These are phyloP conservation scores for Krasilnikovozyma curviuscula DNA, from an alignment of 768 basidiomycete genomes.

Conservation along the genomic window DNA sequence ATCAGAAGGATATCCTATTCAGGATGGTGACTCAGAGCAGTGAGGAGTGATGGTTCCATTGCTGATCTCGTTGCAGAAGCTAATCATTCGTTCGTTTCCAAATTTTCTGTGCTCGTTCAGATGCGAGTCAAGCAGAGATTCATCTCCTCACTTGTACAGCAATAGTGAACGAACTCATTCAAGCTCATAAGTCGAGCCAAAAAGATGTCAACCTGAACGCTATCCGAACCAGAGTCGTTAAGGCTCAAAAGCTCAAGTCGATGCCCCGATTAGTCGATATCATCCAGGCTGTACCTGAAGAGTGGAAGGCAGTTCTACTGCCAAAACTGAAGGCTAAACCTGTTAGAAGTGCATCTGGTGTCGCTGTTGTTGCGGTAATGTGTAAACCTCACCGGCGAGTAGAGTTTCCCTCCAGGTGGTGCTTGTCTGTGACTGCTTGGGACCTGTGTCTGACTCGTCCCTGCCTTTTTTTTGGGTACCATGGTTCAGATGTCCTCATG, in stretches of 20 bases:
- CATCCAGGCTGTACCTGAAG: conserved; percentile 93
- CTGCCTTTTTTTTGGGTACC: no score
- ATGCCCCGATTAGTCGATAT: conserved; percentile 91
- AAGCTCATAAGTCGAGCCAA: conserved; percentile 13
- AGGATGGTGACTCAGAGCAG: no score
- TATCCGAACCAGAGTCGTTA: conserved; percentile 67
- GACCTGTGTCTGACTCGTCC: no score
- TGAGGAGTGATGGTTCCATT: no score
- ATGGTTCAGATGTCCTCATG: conserved; percentile 98
- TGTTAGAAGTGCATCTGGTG: conserved; percentile 89
- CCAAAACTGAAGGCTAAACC: conserved; percentile 83
- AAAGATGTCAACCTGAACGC: conserved; percentile 60
- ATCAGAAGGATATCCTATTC: no score
- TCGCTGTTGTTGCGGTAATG: conserved; percentile 99
- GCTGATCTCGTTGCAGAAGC: no score
- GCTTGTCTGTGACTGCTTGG: no score
- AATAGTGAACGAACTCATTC: conserved; percentile 83
- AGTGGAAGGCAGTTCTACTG: conserved; percentile 76
- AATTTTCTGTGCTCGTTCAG: no score
- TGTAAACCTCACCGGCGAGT: conserved; percentile 98
- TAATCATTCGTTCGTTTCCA: no score
- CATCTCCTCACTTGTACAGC: conserved; percentile 80
- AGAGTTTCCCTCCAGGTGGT: no score
- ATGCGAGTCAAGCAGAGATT: conserved; percentile 61
- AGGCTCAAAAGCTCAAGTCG: conserved; percentile 68